Evolutionary conservation across 768 basidiomycete genomes (phyloP), one percentile per base, ranked within the genome.

Genomic region (Tulasnella sp.): DNA sequence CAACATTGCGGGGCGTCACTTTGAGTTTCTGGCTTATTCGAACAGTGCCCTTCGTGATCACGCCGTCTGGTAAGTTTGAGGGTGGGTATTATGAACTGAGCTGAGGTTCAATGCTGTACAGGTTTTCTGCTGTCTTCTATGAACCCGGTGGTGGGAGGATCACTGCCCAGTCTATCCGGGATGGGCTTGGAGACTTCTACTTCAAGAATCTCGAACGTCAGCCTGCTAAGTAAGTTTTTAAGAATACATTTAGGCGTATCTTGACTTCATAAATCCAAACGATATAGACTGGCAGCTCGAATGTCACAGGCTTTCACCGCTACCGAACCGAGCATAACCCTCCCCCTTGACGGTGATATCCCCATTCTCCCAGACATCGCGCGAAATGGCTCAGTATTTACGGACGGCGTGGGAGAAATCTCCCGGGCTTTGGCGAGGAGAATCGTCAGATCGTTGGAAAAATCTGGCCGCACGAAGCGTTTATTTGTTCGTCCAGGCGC

Each of bases 11-110:
- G 87, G 88, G 0, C 85, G 89, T 46, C 81, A 82, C 11, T 93
- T 92, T 80, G 79, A 86, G 0, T 92, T 92, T 81, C 85, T 93
- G 18, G 92, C 90, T 0, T 93, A 92, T 83, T 92, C 91, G 0
- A 90, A 90, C 81, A 92, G 91, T 3, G 90, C 92, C 0, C 84
- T 93, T 26, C 91, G 90, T 35, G 89, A 92, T 78, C 94, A 95
- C 81, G 88, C 92, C 0, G 93, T 95, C 7, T 95, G 94, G 71
- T 79, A 57, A 26, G 74, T 29, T 23, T 67, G 23, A 18, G n/a
- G 35, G 5, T 35, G 18, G 20, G 35, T 35, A 32, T 40, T 48
- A 7, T 26, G 15, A 4, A 55, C 1, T 80, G 79, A 20, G 13
- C 15, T 3, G 70, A 77, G 2, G 90, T 89, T 18, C 32, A n/a